A percentile compares a stretch with the other conserved stretches of the same genome.
Conservation (phyloP, 2,329 filamentous ascomycete genomes). For the Aspergillus ruber region DNA sequence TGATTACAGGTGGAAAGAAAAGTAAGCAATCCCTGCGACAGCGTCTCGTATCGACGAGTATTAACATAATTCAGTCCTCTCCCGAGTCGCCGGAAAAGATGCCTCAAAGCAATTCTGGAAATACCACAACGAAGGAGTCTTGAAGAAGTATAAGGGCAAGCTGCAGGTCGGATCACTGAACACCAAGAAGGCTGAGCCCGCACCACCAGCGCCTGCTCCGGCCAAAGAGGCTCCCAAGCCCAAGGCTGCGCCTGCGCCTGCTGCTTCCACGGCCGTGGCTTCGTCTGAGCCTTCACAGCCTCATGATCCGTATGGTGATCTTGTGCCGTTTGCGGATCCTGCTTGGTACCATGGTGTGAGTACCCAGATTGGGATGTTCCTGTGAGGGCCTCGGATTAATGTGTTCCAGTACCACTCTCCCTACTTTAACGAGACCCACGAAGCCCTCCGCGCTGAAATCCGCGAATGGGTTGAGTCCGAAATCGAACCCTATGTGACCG, state of each 20-base stretch:
- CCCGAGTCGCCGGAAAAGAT: constrained; percentile 60
- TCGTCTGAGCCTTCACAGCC: constrained; percentile 58
- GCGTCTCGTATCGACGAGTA: not conserved
- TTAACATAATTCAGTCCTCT: constrained; percentile 46
- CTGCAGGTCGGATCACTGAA: constrained; percentile 69
- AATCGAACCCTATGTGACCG: constrained; percentile 83
- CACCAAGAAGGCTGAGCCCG: constrained; percentile 62
- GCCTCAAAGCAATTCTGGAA: constrained; percentile 65
- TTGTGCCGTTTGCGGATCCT: constrained; percentile 88
- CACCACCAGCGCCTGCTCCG: constrained; percentile 40
- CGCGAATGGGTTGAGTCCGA: constrained; percentile 86
- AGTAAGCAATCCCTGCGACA: constrained; percentile 36
- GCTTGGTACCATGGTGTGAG: constrained; percentile 90
- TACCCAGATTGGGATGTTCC: constrained; percentile 10
- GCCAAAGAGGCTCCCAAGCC: constrained; percentile 49
- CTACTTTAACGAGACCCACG: constrained; percentile 93
- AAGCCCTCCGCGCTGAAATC: constrained; percentile 80
- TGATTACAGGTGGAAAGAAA: constrained; percentile 59
- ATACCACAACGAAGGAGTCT: constrained; percentile 55
- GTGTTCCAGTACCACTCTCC: constrained; percentile 75
- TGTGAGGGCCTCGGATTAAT: constrained; percentile 1
- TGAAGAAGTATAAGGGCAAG: constrained; percentile 57
- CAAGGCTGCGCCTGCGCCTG: constrained; percentile 46
- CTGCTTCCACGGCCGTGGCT: constrained; percentile 41
- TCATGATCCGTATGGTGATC: constrained; percentile 74